A percentile compares a stretch with the other conserved stretches of the same genome.
Conservation (phyloP, 495 filamentous ascomycete genomes). For the Pyrenula massariospora region DNA sequence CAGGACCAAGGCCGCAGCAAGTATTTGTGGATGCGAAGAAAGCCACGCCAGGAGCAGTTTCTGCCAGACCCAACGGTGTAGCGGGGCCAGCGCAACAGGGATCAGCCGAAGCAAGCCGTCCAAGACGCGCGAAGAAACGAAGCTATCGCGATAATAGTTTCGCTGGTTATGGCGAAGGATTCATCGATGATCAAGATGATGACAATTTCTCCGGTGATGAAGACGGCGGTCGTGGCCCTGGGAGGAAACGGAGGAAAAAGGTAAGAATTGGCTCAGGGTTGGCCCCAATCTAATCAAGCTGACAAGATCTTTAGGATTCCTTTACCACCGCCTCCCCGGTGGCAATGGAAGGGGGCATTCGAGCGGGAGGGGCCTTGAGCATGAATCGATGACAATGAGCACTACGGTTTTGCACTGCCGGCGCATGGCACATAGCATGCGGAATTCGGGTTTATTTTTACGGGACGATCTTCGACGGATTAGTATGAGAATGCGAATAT, state of each 20-base stretch:
- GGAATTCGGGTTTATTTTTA: no score
- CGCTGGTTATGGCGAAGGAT: conserved; percentile 58
- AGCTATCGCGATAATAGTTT: conserved; percentile 58
- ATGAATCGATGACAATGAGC: background rate
- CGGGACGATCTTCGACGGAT: no score
- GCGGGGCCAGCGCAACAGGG: conserved; percentile 9
- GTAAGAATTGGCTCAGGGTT: no score
- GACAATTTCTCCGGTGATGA: conserved; percentile 32
- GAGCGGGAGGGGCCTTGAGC: background rate
- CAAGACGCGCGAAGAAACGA: conserved; percentile 50
- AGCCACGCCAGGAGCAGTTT: conserved; percentile 10
- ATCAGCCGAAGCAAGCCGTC: conserved; percentile 31
- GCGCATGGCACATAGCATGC: no score
- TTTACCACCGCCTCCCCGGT: background rate
- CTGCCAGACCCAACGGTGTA: conserved; percentile 18
- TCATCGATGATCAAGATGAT: conserved; percentile 46
- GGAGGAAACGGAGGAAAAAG: conserved; percentile 37
- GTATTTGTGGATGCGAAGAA: conserved; percentile 24
- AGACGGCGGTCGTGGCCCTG: conserved; percentile 33
- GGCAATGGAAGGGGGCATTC: background rate
- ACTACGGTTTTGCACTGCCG: background rate
- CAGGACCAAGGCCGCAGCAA: conserved; percentile 7
- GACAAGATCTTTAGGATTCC: background rate
- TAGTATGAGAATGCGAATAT: no score
- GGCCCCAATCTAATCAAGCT: background rate